Conservation (phyloP, 352 stramenopile species). For the Globisporangium cystogenes region DNA sequence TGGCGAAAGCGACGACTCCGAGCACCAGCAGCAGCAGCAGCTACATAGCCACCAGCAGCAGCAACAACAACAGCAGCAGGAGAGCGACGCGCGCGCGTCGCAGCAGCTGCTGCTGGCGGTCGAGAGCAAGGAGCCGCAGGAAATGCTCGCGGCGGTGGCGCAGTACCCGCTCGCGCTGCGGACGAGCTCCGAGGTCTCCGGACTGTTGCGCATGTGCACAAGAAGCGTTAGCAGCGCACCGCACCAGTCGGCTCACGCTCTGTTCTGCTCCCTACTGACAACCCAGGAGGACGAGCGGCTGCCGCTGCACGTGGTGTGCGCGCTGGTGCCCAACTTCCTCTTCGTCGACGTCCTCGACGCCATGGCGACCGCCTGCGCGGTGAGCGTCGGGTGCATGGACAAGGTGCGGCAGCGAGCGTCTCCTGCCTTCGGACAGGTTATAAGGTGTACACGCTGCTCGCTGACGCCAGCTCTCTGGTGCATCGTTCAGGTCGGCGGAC, state of each 20-base stretch:
- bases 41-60: background rate
- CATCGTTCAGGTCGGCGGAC: conserved; percentile 17
- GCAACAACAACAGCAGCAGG: background rate
- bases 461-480: too few relatives aligned
- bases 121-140: conserved; percentile 38
- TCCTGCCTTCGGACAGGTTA: background rate
- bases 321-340: conserved; percentile 36
- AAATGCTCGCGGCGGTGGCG: conserved; percentile 31
- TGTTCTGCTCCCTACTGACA: too few relatives aligned
- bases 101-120: conserved; percentile 27
- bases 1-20: background rate
- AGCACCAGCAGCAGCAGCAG: background rate
- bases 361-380: conserved; percentile 31
- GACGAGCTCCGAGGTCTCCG: conserved; percentile 20
- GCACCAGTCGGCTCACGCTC: background rate
- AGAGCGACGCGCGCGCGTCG: conserved; percentile 18
- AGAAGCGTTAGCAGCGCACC: too few relatives aligned
- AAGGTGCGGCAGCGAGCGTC: conserved; percentile 16
- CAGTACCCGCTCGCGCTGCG: conserved; percentile 28
- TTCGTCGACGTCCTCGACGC: conserved; percentile 53
- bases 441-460: too few relatives aligned
- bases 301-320: conserved; percentile 50
- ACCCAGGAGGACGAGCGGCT: conserved; percentile 34
- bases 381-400: conserved; percentile 30
- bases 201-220: too few relatives aligned